These are phyloP conservation scores for Sporothrix pseudoabietina DNA, from an alignment of 2,329 filamentous ascomycete species.

Conservation along the genomic window DNA sequence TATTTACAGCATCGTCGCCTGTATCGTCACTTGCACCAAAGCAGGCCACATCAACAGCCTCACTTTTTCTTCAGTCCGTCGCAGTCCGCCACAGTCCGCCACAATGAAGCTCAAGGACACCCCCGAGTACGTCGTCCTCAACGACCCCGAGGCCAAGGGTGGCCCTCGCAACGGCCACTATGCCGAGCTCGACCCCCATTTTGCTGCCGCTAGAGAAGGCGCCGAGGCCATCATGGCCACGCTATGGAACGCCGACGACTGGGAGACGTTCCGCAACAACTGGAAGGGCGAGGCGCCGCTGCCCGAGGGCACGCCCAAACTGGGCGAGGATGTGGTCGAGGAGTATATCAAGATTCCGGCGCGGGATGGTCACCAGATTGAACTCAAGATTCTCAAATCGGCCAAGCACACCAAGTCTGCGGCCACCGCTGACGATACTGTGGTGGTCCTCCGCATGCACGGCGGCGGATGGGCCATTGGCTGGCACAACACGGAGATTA, in stretches of 20 bases:
- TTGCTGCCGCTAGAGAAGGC: conserved; percentile 38
- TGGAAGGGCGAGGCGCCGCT: conserved; percentile 37
- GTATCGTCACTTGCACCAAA: not conserved
- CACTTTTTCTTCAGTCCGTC: not conserved
- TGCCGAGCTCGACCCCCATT: conserved; percentile 41
- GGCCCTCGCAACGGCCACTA: conserved; percentile 44
- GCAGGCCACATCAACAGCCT: not conserved
- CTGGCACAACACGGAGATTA: conserved; percentile 42
- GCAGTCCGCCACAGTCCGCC: not conserved
- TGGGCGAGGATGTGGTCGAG: conserved; percentile 42
- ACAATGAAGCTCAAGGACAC: conserved; percentile 36
- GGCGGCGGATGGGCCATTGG: conserved; percentile 45
- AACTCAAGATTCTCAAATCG: conserved; percentile 40
- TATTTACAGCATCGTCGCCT: not conserved
- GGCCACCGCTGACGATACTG: conserved; percentile 27
- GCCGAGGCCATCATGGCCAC: conserved; percentile 37
- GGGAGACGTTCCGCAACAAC: conserved; percentile 39
- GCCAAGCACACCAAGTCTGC: conserved; percentile 32
- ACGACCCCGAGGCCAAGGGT: conserved; percentile 42
- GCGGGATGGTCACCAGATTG: conserved; percentile 42
- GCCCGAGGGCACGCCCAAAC: conserved; percentile 40
- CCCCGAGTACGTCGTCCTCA: conserved; percentile 38
- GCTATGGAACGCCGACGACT: conserved; percentile 40
- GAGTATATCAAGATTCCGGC: conserved; percentile 39
- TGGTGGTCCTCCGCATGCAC: conserved; percentile 41